Base-by-base conservation (phyloP, 2,329 filamentous ascomycete genomes). In the Parastagonospora nodorum region DNA sequence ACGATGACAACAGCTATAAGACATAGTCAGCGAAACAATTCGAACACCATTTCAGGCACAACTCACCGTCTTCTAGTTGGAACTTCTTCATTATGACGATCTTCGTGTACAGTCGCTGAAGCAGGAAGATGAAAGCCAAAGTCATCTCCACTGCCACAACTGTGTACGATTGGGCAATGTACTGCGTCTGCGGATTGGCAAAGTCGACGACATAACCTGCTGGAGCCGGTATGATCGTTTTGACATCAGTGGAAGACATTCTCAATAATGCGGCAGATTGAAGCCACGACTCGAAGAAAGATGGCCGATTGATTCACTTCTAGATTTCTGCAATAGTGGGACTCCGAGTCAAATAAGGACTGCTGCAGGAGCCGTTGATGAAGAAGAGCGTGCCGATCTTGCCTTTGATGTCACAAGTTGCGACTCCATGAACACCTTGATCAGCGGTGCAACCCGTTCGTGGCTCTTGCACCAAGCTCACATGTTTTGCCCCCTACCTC, bases 51-150 rank as follows among this genome's bases (percentile, higher is more conserved):
- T 16, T 8, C 4, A 16, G 11, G 35, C 35, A 24, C 30, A 15
- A 41, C 58, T 29, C 46, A 69, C 67, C 59, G 50, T 71, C 67
- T 32, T 71, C 66, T 32, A 66, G 19, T 5, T 61, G 56, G 36
- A 71, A 55, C 2, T 50, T 52, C 12, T 57, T 58, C 41, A 60
- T 58, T 9, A 71, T 48, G 16, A 42, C 12, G 2, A 62, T 35
- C 40, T 66, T 68, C 1, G 60, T 62, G 41, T 69, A 71, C n/a
- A 69, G 43, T 11, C 66, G 58, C 51, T 69, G 66, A 1, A 51
- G 31, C 8, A 69, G 40, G 40, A 71, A 68, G 0, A 57, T 12
- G 1, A 65, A 19, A 0, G 60, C 51, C 2, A 68, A 29, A 6
- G 58, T 33, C 15, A 57, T 61, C 12, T 65, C 63, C 6, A 67